Evolutionary conservation across 306 rosid genomes (phyloP).

Genomic region (Begonia masoniana): DNA sequence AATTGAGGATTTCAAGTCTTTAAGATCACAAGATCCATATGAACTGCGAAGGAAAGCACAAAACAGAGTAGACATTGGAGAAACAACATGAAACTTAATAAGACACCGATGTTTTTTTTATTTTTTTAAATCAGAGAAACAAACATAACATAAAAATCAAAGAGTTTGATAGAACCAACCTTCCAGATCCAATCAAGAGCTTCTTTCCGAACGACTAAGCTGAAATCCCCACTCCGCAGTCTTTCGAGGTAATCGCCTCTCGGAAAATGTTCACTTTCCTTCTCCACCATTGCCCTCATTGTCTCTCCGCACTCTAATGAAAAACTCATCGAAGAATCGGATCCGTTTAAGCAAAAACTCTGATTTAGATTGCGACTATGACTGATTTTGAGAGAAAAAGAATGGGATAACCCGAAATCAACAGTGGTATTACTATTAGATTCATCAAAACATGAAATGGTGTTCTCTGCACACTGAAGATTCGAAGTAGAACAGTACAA

Average conservation of each 20-base stretch:
- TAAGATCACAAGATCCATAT: not conserved
- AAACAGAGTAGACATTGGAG: not conserved
- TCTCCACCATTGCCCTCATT: slow-evolving; percentile 32
- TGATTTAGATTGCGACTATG: slow-evolving; percentile 10
- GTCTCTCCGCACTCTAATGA: slow-evolving; percentile 32
- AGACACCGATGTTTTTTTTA: too few relatives aligned
- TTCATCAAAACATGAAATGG: slow-evolving; percentile 28
- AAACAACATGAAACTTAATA: not conserved
- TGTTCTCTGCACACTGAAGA: slow-evolving; percentile 19
- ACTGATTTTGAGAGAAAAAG: slow-evolving; percentile 18
- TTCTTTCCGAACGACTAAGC: slow-evolving; percentile 41
- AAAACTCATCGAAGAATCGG: slow-evolving; percentile 20
- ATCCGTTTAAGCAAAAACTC: slow-evolving; percentile 19
- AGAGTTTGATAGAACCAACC: slow-evolving; percentile 27
- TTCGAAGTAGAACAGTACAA: slow-evolving; percentile 9
- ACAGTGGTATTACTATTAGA: slow-evolving; percentile 20
- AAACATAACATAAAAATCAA: slow-evolving; percentile 8
- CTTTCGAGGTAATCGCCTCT: slow-evolving; percentile 43
- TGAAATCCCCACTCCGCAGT: slow-evolving; percentile 53
- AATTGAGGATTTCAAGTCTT: too few relatives aligned
- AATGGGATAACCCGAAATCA: slow-evolving; percentile 28
- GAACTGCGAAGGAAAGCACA: not conserved
- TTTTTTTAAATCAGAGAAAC: too few relatives aligned
- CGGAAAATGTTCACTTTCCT: slow-evolving; percentile 50
- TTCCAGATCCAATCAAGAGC: slow-evolving; percentile 77